Evolutionary conservation across 2,329 filamentous ascomycete genomes (phyloP).

Genomic region (Fusarium coffeatum): DNA sequence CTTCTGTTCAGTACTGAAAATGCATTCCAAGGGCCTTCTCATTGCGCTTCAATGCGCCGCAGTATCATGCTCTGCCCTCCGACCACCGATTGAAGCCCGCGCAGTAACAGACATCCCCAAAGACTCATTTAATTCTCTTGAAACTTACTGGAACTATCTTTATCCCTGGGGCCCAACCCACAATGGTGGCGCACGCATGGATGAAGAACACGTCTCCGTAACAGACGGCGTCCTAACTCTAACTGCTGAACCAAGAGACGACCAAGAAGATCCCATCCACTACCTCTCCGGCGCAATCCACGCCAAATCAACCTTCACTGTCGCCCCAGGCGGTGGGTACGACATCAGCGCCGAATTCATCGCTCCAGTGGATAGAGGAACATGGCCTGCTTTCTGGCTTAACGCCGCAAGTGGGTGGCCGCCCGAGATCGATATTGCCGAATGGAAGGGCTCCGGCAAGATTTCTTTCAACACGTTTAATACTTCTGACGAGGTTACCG

Average conservation of each 20-base stretch:
- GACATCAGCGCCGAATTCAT: conserved; percentile 34
- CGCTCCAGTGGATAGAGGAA: conserved; percentile 23
- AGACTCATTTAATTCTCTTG: conserved; percentile 26
- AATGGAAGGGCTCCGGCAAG: conserved; percentile 36
- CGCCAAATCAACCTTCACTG: conserved; percentile 32
- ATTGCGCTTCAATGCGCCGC: conserved; percentile 1
- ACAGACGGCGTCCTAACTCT: conserved; percentile 26
- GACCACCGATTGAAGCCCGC: conserved; percentile 19
- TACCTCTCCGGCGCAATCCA: conserved; percentile 36
- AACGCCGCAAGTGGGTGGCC: conserved; percentile 36
- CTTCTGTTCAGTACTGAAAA: neutral
- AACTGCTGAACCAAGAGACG: conserved; percentile 28
- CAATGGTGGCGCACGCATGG: conserved; percentile 36
- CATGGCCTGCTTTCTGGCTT: conserved; percentile 37
- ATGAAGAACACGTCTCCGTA: conserved; percentile 31
- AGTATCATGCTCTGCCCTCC: conserved; percentile 15
- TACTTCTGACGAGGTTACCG: conserved; percentile 25
- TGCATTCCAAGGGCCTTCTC: conserved; percentile 5
- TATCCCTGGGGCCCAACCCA: conserved; percentile 33
- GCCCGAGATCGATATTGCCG: conserved; percentile 35
- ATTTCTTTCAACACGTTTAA: conserved; percentile 40
- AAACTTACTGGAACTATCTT: conserved; percentile 37
- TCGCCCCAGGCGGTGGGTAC: conserved; percentile 23
- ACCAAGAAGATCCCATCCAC: conserved; percentile 28
- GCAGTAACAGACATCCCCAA: conserved; percentile 26